phyloP scores from a whole-genome alignment of 495 filamentous ascomycete species.

The Penicillium roqueforti region DNA sequence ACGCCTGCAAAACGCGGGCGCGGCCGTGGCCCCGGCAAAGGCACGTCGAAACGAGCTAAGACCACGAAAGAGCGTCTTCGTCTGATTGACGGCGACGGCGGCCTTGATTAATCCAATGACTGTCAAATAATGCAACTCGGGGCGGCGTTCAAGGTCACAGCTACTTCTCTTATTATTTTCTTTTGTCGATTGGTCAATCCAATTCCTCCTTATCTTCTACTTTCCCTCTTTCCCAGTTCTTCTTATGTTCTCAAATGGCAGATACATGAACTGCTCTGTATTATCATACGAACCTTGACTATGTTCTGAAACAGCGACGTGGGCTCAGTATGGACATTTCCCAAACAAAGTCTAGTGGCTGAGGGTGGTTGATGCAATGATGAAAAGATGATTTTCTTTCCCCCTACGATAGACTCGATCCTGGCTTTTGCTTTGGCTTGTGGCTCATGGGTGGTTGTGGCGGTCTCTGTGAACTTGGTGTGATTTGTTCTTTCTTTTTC shows the following conservation, averaged over 20 bases:
- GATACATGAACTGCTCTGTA: constrained; percentile 24
- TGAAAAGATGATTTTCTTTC: not conserved
- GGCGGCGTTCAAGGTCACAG: constrained; percentile 29
- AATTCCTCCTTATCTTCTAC: constrained; percentile 7
- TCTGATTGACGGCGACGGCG: constrained; percentile 76
- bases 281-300: constrained; percentile 26
- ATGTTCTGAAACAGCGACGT: constrained; percentile 1
- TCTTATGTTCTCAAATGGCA: constrained; percentile 16
- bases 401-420: not conserved
- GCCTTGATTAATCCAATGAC: constrained; percentile 26
- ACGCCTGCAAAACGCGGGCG: constrained; percentile 52
- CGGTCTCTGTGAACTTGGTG: not conserved
- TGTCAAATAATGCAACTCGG: constrained; percentile 27
- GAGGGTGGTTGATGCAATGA: not conserved
- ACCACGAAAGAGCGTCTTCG: constrained; percentile 84
- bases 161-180: constrained; percentile 14
- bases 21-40: constrained; percentile 45
- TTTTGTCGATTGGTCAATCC: not conserved
- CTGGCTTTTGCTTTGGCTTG: constrained; percentile 1
- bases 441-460: not conserved
- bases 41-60: constrained; percentile 78
- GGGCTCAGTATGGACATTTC: constrained; percentile 1
- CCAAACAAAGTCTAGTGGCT: not conserved
- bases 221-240: constrained; percentile 14
- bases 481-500: not conserved